Evolutionary conservation across 108 stramenopile genomes (phyloP), one percentile per base, ranked within the genome.

Genomic region (Pseudonitzschia delicatissima): DNA sequence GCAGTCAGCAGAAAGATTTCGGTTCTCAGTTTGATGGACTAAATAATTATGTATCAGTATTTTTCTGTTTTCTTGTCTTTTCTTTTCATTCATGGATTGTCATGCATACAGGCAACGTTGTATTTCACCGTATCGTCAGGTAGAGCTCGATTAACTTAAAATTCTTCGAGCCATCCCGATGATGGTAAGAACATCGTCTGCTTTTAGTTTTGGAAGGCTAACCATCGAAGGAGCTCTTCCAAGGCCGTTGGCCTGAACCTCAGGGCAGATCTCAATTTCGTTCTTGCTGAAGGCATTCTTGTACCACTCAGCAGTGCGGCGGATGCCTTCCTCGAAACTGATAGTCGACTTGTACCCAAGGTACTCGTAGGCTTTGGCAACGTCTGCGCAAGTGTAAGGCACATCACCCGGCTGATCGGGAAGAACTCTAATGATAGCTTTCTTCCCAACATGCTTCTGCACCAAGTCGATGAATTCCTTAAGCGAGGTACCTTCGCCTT

Each of bases 341-440:
- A 98, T 92, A 18, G 63, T 74, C 4, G 97, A 90, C 67, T 82
- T 77, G 80, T 98, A 99, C 9, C 97, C 99, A 33, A 99, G 77
- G 29, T 97, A 72, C 15, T 70, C 57, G 27, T 64, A 68, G 5
- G 98, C 98, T 86, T 98, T 98, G 57, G 72, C 76, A 35, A 96
- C 92, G 74, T 97, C 91, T 1, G 98, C 97, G 78, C 97, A 98
- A 17, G 98, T 99, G 82, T 95, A 91, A 0, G 97, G 97, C 7
- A 98, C 99, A 78, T 99, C 99, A 21, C 98, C 98, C 20, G 98
- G 97, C 73, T 98, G 98, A 59, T 98, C 96, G 23, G 97, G 97
- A 69, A 97, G 66, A 7, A 91, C 45, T 49, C 88, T 86, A 69
- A 98, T 91, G 37, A 76, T 77, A 2, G 98, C 97, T 63, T 90